Base-by-base conservation (phyloP, 2,329 filamentous ascomycete genomes). In the Paecilomyces sp. region DNA sequence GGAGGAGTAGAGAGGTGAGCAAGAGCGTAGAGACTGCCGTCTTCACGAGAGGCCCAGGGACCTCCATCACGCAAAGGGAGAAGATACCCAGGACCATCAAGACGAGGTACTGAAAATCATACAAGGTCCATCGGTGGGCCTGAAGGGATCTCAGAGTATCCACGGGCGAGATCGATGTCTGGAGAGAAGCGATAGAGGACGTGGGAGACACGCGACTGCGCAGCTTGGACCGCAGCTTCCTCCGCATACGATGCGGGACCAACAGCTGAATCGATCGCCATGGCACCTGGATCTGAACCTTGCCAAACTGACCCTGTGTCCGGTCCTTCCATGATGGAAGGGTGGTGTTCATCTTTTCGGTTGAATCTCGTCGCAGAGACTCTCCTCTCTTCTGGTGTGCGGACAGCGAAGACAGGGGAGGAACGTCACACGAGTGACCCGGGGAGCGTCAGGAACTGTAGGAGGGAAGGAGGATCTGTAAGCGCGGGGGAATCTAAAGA, bases 61-160 rank as follows among this genome's bases (percentile, higher is more conserved):
- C 83, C 64, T 92, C 89, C 62, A 93, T 91, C 64, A 97, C 86
- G 68, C 83, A 89, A 62, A 97, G 82, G 57, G 88, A 91, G 78
- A 96, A 96, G 66, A 96, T 85, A 66, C 86, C 86, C 56, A 96
- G 75, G 58, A 88, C 83, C 61, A 87, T 84, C 30, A 96, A 77
- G 60, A 93, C 79, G 56, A 91, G 74, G 74, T 97, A 95, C 77
- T 97, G 92, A 50, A 89, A 83, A 75, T 97, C 93, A 72, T 92
- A 89, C 57, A 88, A 79, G 57, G 84, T 88, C 90, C 91, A 97
- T 64, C 85, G 85, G 72, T 94, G 91, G 61, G 84, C 84, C 67
- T 88, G 88, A 63, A 97, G 80, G 41, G 88, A 85, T 62, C 85
- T 84, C 62, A 97, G 76, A 12, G 91, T 92, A 70, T 95, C 88